A percentile compares a stretch with the other conserved stretches of the same genome.
These are phyloP conservation scores for Ajuga reptans DNA, from an alignment of 305 asterid genomes.

Conservation along the genomic window DNA sequence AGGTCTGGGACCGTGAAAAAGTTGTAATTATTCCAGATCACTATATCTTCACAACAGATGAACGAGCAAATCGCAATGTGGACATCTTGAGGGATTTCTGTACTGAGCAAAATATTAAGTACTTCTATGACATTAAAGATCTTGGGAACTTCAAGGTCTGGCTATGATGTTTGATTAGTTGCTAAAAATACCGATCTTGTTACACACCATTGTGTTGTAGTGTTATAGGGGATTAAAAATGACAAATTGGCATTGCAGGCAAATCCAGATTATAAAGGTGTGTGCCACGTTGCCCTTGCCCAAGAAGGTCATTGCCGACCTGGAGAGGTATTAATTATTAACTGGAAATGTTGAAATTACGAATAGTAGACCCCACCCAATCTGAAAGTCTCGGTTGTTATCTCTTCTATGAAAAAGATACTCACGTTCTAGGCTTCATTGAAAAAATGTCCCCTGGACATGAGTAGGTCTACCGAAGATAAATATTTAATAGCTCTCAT, in stretches of 20 bases:
- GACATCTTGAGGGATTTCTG: conserved; percentile 87
- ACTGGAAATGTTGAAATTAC: neutral
- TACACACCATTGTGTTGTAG: neutral
- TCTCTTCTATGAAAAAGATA: neutral
- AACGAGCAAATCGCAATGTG: conserved; percentile 88
- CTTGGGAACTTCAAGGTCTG: conserved; percentile 75
- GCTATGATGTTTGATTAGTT: neutral
- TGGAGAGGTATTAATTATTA: conserved; percentile 57
- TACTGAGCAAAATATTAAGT: conserved; percentile 71
- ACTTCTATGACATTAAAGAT: conserved; percentile 90
- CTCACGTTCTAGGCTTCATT: neutral
- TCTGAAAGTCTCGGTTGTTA: neutral
- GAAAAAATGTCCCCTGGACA: too few relatives aligned
- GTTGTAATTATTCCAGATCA: conserved; percentile 85
- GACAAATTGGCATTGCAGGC: conserved; percentile 43
- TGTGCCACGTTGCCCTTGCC: conserved; percentile 93
- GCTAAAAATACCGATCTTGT: conserved; percentile 10
- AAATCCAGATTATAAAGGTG: conserved; percentile 95
- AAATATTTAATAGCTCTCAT: neutral
- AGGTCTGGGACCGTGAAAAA: conserved; percentile 97
- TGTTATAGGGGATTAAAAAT: conserved; percentile 6
- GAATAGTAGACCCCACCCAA: neutral
- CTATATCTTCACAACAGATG: conserved; percentile 81
- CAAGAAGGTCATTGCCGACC: conserved; percentile 99
- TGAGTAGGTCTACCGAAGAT: too few relatives aligned